Evolutionary conservation across 1,284 basidiomycete genomes (phyloP), one percentile per base, ranked within the genome.

Genomic region (Leccinum pachyderme): DNA sequence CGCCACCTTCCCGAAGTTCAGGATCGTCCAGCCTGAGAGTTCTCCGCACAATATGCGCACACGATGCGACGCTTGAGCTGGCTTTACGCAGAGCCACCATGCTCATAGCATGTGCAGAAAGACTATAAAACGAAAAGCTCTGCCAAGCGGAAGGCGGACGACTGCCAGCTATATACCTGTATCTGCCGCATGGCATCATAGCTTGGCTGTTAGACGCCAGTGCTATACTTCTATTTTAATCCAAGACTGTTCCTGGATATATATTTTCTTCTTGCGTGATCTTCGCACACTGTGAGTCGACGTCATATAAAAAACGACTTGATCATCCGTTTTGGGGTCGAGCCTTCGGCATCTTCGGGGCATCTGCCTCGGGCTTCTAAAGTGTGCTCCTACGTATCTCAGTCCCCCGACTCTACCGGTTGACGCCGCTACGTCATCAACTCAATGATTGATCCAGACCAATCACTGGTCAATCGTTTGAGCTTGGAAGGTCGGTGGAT

Each of bases 1-100:
- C 18, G 18, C 18, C 18, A 22, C 37, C 37, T 12, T 13, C 6
- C 18, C 31, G 29, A 31, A 31, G 29, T 56, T 22, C 31, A 54
- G 32, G 47, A 7, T 27, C 9, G 22, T 51, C 35, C 27, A 24
- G 45, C 28, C 18, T 47, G 45, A 12, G 11, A 53, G 12, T 39
- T 39, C 24, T 29, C n/a, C 25, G 45, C 32, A 56, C 43, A 56
- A 56, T 15, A 9, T 49, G 37, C 37, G 13, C 31, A 24, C 31
- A 49, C n/a, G 41, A 33, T 18, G 18, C 53, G 28, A 45, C 11
- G 18, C 18, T 31, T 31, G 29, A 31, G 29, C 29, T 31, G 33
- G 22, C 22, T 52, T 33, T 25, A 31, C 11, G 51, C 5, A 1
- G 27, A 7, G 27, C 29, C 29, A 31, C 29, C 29, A n/a, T 18